A percentile compares a stretch with the other conserved stretches of the same genome.
These are phyloP conservation scores for Malassezia dermatis DNA, from an alignment of 1,284 basidiomycete genomes.

Conservation along the genomic window DNA sequence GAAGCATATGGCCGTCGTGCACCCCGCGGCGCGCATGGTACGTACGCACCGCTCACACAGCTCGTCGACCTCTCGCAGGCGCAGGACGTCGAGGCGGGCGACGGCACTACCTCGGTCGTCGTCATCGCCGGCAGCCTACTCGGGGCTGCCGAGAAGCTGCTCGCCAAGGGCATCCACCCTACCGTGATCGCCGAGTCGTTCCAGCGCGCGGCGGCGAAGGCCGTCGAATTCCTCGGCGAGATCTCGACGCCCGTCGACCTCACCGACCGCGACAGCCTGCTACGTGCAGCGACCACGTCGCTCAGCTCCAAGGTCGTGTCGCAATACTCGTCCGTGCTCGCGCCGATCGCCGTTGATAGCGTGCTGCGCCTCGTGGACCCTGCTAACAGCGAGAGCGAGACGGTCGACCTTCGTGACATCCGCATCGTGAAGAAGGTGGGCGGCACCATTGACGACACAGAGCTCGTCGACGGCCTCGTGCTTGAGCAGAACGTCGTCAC, in stretches of 20 bases:
- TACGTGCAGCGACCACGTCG: conserved; percentile 87
- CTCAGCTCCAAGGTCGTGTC: conserved; percentile 99
- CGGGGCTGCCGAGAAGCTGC: conserved; percentile 90
- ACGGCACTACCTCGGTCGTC: conserved; percentile 97
- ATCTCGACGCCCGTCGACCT: conserved; percentile 88
- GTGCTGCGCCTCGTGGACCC: conserved; percentile 53
- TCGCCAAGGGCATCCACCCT: conserved; percentile 88
- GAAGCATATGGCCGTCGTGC: conserved; percentile 90
- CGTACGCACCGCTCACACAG: conserved; percentile 10
- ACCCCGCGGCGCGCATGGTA: conserved; percentile 91
- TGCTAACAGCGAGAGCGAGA: conserved; percentile 17
- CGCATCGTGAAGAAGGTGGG: conserved; percentile 97
- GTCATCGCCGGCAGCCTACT: conserved; percentile 88
- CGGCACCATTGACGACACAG: conserved; percentile 97
- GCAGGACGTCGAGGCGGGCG: conserved; percentile 96
- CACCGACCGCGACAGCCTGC: conserved; percentile 70
- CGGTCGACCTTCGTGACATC: conserved; percentile 87
- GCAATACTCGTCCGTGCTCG: conserved; percentile 92
- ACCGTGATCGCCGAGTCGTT: conserved; percentile 96
- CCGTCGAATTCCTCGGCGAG: conserved; percentile 86
- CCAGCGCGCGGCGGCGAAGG: conserved; percentile 78
- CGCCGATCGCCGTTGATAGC: conserved; percentile 93
- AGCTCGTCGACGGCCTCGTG: conserved; percentile 89
- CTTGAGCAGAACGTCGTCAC: conserved; percentile 88
- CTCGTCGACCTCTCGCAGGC: conserved; percentile 87